Base-by-base conservation (phyloP, 2,329 filamentous ascomycete species). In the Decorospora gaudefroyi region DNA sequence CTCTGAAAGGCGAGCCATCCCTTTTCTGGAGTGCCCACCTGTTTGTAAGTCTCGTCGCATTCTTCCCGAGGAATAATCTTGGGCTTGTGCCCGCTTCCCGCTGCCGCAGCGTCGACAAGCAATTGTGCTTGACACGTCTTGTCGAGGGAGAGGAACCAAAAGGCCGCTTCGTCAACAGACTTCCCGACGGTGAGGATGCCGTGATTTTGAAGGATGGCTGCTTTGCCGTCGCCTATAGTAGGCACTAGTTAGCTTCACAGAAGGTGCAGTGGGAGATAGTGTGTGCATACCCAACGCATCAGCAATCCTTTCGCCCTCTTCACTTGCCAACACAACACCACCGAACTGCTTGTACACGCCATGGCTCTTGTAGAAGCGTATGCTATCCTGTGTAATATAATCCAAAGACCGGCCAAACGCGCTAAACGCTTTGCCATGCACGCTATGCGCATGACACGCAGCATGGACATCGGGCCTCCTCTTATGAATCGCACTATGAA, bases 1-100 rank as follows among this genome's bases (percentile, higher is more conserved):
- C 73, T 72, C 53, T 80, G 77, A 43, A 79, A 79, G 3, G 74
- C 74, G 30, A 79, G 62, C 76, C 75, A 80, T 0, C 76, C 77
- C 53, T 79, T 80, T 59, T 75, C 75, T 0, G 76, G 72, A 22
- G 65, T 73, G 2, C 74, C 75, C 1, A 76, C 71, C 41, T 72
- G 69, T 49, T 64, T 57, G 42, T 70, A 74, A 21, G 64, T 70
- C 46, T 68, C 68, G 4, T 44, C 52, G 3, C 72, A 73, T 45
- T 75, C 74, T 22, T 62, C 61, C 3, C 75, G 72, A 2, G 57
- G 54, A 35, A 76, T 73, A 18, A 68, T 61, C 31, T 69, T 74
- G 45, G 69, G 69, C 64, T 72, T 53, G 49, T 73, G 48, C 42
- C 70, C 70, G 29, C 60, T 71, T 8, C 63, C 62, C n/a, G 49